Conservation (phyloP, 1,284 basidiomycete genomes). For the Pholiota adiposa region DNA sequence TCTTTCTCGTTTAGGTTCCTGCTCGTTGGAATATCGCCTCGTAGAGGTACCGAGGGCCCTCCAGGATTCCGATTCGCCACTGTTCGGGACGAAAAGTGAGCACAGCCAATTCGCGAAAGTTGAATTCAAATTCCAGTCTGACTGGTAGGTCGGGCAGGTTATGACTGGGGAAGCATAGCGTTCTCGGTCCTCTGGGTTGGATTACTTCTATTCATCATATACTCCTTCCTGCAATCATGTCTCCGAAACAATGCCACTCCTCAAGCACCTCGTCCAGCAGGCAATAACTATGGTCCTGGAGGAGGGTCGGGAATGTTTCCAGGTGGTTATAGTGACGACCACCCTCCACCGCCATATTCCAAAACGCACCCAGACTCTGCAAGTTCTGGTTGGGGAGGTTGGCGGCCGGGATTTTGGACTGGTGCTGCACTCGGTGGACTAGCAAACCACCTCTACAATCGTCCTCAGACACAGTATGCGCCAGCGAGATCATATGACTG, state of each 20-base stretch:
- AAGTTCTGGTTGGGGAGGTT: conserved; percentile 48
- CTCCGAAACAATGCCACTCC: conserved; percentile 33
- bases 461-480: conserved; percentile 31
- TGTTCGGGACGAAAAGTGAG: conserved; percentile 25
- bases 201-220: conserved; percentile 58
- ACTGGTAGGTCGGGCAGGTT: conserved; percentile 30
- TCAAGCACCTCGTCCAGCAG: conserved; percentile 34
- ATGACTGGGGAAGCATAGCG: conserved; percentile 45
- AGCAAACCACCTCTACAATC: conserved; percentile 60
- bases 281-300: conserved; percentile 28
- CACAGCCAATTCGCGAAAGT: background rate
- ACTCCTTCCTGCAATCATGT: conserved; percentile 60
- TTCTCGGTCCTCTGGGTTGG: conserved; percentile 62
- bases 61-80: conserved; percentile 39
- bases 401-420: conserved; percentile 81
- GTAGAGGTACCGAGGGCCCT: conserved; percentile 63
- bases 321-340: conserved; percentile 43
- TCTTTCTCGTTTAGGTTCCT: conserved; percentile 63
- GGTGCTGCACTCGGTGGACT: conserved; percentile 74
- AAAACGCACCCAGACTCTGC: conserved; percentile 22
- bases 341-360: conserved; percentile 71
- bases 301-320: conserved; percentile 50
- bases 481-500: conserved; percentile 48
- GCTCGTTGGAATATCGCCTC: conserved; percentile 80
- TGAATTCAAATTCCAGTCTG: background rate